Base-by-base conservation (phyloP, 2,329 filamentous ascomycete genomes). In the Cercospora nicotianae region DNA sequence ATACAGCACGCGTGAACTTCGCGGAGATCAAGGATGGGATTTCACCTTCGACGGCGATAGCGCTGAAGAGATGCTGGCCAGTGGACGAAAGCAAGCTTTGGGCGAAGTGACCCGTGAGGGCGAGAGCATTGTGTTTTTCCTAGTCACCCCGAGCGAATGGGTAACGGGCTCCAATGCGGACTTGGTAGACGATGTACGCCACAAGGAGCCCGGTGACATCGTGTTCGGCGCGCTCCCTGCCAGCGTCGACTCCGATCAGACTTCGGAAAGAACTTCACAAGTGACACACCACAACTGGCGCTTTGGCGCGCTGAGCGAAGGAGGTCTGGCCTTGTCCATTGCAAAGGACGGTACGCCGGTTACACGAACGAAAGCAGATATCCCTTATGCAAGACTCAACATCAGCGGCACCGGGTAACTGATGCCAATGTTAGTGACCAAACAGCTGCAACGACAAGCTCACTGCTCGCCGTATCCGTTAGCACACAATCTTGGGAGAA, bases 51-150 rank as follows among this genome's bases (percentile, higher is more conserved):
- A 76, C 18, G 75, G 78, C 60, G 70, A 72, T 18, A 73, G 70
- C 77, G 57, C 81, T 73, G 60, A 77, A 77, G 68, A 66, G 53
- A 76, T 72, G 7, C 66, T 75, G 9, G 74, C 77, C 23, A 70
- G 75, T 36, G 76, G 80, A 31, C 76, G 77, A 60, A 74, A 75
- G 53, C 76, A 81, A 58, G 78, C 80, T 3, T 79, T 87, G 6
- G 83, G 83, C 8, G 85, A 87, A 55, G 84, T 91, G 65, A 87
- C 88, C 5, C 83, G 84, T 28, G 84, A 87, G 5, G 90, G 89
- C 7, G 88, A 90, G 13, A 85, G 80, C 59, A 85, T 94, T 20
- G 87, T 90, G 74, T 92, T 91, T 75, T 88, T 90, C 72, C 82
- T 87, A 36, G 79, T 82, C 33, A 42, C 53, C 16, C 28, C 53